Conservation (phyloP, 768 basidiomycete genomes). For the Boletus bicolor region DNA sequence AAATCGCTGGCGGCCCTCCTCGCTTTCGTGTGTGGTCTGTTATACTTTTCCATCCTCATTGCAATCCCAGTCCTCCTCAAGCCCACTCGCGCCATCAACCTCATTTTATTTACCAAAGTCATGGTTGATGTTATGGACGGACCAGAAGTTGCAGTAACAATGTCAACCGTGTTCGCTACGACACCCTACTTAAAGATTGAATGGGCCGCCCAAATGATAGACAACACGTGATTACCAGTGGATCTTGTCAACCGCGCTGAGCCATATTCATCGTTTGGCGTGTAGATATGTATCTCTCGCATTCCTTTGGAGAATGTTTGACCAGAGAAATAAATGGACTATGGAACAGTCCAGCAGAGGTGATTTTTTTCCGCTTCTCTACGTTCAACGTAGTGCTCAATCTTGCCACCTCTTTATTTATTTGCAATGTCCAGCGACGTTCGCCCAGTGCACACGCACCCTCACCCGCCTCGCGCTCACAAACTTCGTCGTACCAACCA, state of each 20-base stretch:
- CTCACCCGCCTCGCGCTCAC: constrained; percentile 25
- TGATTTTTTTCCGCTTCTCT: no score
- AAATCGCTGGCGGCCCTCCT: constrained; percentile 11
- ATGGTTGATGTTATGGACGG: constrained; percentile 11
- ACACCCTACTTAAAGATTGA: constrained; percentile 29
- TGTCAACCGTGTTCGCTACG: constrained; percentile 8
- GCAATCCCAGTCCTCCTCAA: constrained; percentile 20
- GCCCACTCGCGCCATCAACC: constrained; percentile 18
- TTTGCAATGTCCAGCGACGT: not conserved
- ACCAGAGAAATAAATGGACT: not conserved
- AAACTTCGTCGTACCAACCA: constrained; percentile 27
- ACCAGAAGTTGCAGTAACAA: not conserved
- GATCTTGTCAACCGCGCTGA: not conserved
- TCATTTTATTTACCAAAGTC: constrained; percentile 20
- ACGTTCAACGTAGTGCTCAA: no score
- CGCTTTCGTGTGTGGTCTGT: constrained; percentile 7
- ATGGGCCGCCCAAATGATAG: constrained; percentile 27
- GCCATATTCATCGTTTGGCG: not conserved
- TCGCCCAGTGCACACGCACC: constrained; percentile 6
- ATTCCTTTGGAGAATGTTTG: constrained; percentile 9
- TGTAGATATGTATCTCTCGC: constrained; percentile 6
- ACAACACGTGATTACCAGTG: constrained; percentile 18
- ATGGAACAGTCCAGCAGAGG: not conserved
- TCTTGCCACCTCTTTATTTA: no score
- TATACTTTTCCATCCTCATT: constrained; percentile 11